These are phyloP conservation scores for Leccinum broughii DNA, from an alignment of 768 basidiomycete species.

Conservation along the genomic window DNA sequence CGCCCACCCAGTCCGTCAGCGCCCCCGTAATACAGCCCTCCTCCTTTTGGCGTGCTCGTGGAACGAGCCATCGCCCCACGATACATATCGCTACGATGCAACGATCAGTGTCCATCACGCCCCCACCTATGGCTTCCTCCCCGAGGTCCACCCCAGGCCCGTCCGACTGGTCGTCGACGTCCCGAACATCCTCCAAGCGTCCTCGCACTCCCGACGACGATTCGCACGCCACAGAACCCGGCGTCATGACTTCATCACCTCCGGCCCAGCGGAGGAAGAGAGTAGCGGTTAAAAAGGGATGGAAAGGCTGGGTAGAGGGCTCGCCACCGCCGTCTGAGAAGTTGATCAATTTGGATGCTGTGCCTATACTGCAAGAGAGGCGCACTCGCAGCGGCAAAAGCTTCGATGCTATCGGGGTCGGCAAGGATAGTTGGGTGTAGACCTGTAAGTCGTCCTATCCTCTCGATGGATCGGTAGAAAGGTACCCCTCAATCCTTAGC, in stretches of 20 bases:
- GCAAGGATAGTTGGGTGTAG: conserved; percentile 77
- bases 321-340: conserved; percentile 79
- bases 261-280: conserved; percentile 55
- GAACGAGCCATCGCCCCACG: conserved; percentile 45
- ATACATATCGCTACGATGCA: conserved; percentile 72
- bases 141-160: conserved; percentile 76
- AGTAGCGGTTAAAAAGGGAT: conserved; percentile 71
- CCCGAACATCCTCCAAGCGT: conserved; percentile 77
- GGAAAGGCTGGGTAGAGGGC: conserved; percentile 92
- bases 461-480: conserved; percentile 50
- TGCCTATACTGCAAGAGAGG: conserved; percentile 68
- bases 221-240: conserved; percentile 37
- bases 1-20: conserved; percentile 27
- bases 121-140: conserved; percentile 65
- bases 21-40: conserved; percentile 39
- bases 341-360: conserved; percentile 77
- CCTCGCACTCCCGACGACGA: conserved; percentile 74
- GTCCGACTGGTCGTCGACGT: conserved; percentile 70
- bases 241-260: conserved; percentile 21
- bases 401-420: conserved; percentile 80
- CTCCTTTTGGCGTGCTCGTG: conserved; percentile 64
- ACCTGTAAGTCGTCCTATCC: conserved; percentile 39
- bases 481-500: conserved; percentile 33
- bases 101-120: conserved; percentile 73
- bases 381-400: conserved; percentile 83